Base-by-base conservation (phyloP, 768 basidiomycete species). In the Boletus pseudopeckii region DNA sequence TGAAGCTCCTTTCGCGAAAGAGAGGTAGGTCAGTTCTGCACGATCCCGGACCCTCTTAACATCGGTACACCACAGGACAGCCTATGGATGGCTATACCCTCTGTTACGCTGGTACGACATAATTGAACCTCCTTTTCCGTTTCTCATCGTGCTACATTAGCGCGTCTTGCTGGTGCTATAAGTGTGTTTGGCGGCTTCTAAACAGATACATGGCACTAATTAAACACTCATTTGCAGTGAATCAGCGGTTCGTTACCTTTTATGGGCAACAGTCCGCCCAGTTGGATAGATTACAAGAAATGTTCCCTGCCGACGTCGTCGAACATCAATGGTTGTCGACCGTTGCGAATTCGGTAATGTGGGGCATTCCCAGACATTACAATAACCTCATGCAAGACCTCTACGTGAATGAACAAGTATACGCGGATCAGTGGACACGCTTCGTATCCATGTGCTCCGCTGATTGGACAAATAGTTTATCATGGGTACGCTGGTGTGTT, bases 211-310 rank as follows among this genome's bases (percentile, higher is more conserved):
- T 28, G 17, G 40, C 45, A 50, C 41, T 55, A 45, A 50, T 41
- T 54, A 17, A 56, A 26, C 7, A 15, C 14, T 7, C 5, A 7
- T 50, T 40, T 45, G 1, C 52, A 86, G 84, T 67, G 40, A 71
- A 75, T 52, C 76, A 81, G 53, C 73, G 82, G 45, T 80, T 80
- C 45, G 60, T 75, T 17, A 84, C 77, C 2, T 79, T 81, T 53
- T 82, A 81, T 53, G 86, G 84, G 1, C 75, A 88, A 63, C 74
- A 75, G 49, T 59, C 69, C 37, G 74, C 80, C 30, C 81, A 86
- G 7, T 66, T 88, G 26, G 78, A 77, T 34, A 71, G 83, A 38
- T 74, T 80, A 48, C 78, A 80, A 51, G 64, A 75, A 10, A 80
- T 86, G 57, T 63, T 81, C 15, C 68, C 66, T 14, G 69, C 72